phyloP scores from a whole-genome alignment of 371 early-diverging fungal genomes.

The Mortierella sp. region DNA sequence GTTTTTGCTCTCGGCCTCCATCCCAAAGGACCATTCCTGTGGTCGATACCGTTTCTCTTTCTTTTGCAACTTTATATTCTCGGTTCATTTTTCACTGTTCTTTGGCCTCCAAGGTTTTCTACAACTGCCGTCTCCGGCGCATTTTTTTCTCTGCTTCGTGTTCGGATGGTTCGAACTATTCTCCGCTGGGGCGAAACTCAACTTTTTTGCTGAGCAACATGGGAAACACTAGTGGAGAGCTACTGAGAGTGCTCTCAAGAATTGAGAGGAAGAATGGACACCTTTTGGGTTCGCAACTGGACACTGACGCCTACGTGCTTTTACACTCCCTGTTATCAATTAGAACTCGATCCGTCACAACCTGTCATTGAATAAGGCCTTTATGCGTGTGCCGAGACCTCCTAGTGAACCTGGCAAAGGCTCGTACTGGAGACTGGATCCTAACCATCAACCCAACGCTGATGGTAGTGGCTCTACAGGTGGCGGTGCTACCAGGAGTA shows the following conservation, averaged over 20 bases:
- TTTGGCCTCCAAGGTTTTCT: not conserved
- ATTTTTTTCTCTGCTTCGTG: slow-evolving; percentile 3
- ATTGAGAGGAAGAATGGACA: slow-evolving; percentile 1
- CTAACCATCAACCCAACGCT: slow-evolving; percentile 40
- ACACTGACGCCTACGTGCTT: not conserved
- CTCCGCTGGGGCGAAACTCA: slow-evolving; percentile 23
- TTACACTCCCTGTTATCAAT: not conserved
- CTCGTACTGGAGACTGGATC: slow-evolving; percentile 92
- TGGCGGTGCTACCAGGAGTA: slow-evolving; percentile 19
- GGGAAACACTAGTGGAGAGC: slow-evolving; percentile 20
- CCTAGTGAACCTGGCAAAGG: slow-evolving; percentile 97
- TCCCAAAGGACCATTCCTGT: not conserved
- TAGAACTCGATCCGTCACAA: slow-evolving; percentile 99
- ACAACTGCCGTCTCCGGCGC: not conserved
- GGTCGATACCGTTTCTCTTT: too few relatives aligned
- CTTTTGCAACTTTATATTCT: not conserved
- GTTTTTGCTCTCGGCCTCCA: not conserved
- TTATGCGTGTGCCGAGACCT: slow-evolving; percentile 90
- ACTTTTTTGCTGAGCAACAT: slow-evolving; percentile 35
- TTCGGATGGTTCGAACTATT: slow-evolving; percentile 22
- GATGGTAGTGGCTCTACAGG: slow-evolving; percentile 24
- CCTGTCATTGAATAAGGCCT: slow-evolving; percentile 94
- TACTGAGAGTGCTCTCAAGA: slow-evolving; percentile 13
- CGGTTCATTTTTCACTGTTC: not conserved
- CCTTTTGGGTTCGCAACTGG: slow-evolving; percentile 8